Evolutionary conservation across 179 eudicot genomes (phyloP), one percentile per base, ranked within the genome.

Genomic region (Sideroxylon spinosum): DNA sequence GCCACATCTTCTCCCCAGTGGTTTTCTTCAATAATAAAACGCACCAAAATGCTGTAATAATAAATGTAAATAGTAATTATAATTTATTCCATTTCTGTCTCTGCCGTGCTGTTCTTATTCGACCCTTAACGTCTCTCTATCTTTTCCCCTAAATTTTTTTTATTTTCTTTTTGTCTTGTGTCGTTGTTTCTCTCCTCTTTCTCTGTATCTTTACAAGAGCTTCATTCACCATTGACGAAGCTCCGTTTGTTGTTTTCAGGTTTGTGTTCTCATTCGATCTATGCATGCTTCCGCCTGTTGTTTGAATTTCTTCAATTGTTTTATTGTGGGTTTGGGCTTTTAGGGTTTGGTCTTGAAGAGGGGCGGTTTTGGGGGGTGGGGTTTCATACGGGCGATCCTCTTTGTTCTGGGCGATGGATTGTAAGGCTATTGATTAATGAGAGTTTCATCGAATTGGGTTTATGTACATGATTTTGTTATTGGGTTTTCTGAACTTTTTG

Each of bases 251-350:
- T 28, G 48, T 66, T 52, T 76, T 75, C 53, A 68, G 75, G 80
- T 77, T 44, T 63, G 13, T 61, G 48, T 76, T 76, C 17, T 26
- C 44, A 29, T 25, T 71, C 76, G 63, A 78, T 78, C 80, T 62
- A 71, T 16, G n/a, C 23, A 48, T 22, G 9, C 48, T 9, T 23
- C 28, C 28, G 4, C 4, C 13, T 11, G 10, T 28, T 25, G 59
- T 26, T 23, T 70, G 53, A 7, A 23, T 22, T 70, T 70, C n/a
- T 49, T 23, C 17, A 60, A 32, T 46, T 11, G 56, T 76, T 46
- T 55, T 46, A 74, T 23, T 7, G 70, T 53, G 28, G 37, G 69
- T n/a, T 44, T 50, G 75, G 32, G 29, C 26, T 10, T 6, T 62
- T 61, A 28, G 23, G 50, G 66, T 37, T 44, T 73, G 7, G 44